These are phyloP conservation scores for Purshia tridentata DNA, from an alignment of 306 rosid genomes.

Conservation along the genomic window DNA sequence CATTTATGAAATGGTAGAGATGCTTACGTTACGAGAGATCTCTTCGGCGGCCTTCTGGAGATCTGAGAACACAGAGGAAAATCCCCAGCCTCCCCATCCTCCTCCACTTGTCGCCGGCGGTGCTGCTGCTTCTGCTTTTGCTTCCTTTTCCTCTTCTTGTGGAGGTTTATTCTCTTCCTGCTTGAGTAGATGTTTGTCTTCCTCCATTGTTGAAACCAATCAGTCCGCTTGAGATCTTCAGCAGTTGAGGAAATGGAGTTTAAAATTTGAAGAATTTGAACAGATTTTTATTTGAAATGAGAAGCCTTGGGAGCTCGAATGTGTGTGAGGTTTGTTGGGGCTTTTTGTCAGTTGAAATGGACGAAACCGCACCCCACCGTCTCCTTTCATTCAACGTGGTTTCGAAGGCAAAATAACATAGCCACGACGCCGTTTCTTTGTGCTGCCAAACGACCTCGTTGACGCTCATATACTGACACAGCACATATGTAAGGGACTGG, in stretches of 20 bases:
- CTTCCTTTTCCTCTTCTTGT: slow-evolving; percentile 20
- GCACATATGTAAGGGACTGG: too few relatives aligned
- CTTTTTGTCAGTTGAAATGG: slow-evolving; percentile 8
- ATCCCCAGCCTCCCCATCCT: slow-evolving; percentile 87
- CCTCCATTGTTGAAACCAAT: slow-evolving; percentile 52
- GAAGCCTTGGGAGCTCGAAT: neutral
- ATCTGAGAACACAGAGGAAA: slow-evolving; percentile 73
- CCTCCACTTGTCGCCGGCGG: slow-evolving; percentile 35
- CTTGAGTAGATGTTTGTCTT: slow-evolving; percentile 48
- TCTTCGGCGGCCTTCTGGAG: slow-evolving; percentile 94
- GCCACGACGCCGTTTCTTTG: slow-evolving; percentile 6
- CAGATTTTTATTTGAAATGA: neutral
- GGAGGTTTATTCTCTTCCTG: slow-evolving; percentile 37
- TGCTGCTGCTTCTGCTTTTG: slow-evolving; percentile 17
- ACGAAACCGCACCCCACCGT: neutral
- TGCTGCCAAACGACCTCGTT: too few relatives aligned
- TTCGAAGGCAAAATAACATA: neutral
- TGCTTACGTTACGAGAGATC: slow-evolving; percentile 86
- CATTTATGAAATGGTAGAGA: neutral
- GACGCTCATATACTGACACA: too few relatives aligned
- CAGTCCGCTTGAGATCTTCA: slow-evolving; percentile 3
- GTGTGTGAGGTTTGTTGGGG: slow-evolving; percentile 1
- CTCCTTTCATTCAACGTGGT: neutral
- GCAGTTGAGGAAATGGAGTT: neutral
- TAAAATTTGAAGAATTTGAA: neutral